Evolutionary conservation across 1,139 yeast genomes (phyloP).

Genomic region (Protomyces inouyei): DNA sequence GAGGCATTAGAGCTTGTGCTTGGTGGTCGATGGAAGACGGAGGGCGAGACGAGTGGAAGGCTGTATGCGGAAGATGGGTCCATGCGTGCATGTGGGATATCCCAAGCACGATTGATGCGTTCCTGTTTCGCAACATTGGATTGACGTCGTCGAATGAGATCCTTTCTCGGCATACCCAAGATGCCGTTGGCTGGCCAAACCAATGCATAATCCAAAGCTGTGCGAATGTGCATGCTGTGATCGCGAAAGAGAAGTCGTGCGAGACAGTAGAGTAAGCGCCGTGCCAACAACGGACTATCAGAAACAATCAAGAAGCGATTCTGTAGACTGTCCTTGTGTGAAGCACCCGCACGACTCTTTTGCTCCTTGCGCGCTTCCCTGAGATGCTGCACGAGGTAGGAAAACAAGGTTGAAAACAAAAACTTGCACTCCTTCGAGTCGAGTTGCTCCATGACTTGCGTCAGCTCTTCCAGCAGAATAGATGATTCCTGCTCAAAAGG

Average conservation of each 20-base stretch:
- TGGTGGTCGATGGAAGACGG: slow-evolving; percentile 12
- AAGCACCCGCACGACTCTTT: not conserved
- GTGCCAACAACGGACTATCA: slow-evolving; percentile 11
- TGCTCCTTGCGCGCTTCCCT: not conserved
- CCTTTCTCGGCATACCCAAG: slow-evolving; percentile 8
- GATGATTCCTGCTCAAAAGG: slow-evolving; percentile 11
- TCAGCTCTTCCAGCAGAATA: slow-evolving; percentile 7
- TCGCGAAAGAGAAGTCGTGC: slow-evolving; percentile 21
- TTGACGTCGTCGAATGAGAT: slow-evolving; percentile 2
- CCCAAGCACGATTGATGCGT: slow-evolving; percentile 12
- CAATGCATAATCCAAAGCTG: slow-evolving; percentile 13
- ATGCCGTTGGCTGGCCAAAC: slow-evolving; percentile 25
- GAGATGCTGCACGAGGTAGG: not conserved
- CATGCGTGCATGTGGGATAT: slow-evolving; percentile 14
- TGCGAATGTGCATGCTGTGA: slow-evolving; percentile 5
- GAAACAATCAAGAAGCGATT: slow-evolving; percentile 13
- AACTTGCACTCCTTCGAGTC: slow-evolving; percentile 18
- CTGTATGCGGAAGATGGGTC: slow-evolving; percentile 1
- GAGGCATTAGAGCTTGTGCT: slow-evolving; percentile 19
- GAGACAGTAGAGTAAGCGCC: slow-evolving; percentile 14
- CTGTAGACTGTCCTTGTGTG: slow-evolving; percentile 4
- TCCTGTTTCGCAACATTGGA: slow-evolving; percentile 13
- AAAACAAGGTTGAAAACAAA: slow-evolving; percentile 12
- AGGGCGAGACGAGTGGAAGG: slow-evolving; percentile 13
- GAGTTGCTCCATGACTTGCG: not conserved